Evolutionary conservation across 169 alveolate species (phyloP).

Genomic region (Plasmodium blacklocki): DNA sequence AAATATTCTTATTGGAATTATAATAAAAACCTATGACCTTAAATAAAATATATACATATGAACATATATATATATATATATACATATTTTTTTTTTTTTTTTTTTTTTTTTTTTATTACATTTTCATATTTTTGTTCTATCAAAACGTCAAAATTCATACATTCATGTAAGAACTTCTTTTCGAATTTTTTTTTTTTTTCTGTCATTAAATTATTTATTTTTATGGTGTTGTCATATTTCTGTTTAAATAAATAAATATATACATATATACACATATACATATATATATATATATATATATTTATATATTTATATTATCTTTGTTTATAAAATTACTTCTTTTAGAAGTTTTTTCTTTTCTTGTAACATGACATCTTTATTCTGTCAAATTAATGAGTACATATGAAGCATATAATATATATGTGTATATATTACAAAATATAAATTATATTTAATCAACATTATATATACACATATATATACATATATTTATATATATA

Average conservation of each 20-base stretch:
- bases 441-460: no score
- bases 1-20: conserved; percentile 45
- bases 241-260: not conserved
- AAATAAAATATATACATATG: not conserved
- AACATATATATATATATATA: not conserved
- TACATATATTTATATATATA: not conserved
- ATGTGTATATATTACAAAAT: not conserved
- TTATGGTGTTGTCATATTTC: conserved; percentile 24
- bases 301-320: not conserved
- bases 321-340: conserved; percentile 20
- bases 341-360: conserved; percentile 8
- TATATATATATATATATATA: not conserved
- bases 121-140: conserved; percentile 65
- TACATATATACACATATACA: not conserved
- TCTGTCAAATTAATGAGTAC: not conserved
- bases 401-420: not conserved
- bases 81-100: conserved; percentile 2
- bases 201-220: conserved; percentile 11
- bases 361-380: conserved; percentile 8
- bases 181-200: conserved; percentile 50
- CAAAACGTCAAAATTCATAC: conserved; percentile 45
- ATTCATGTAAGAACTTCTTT: conserved; percentile 42
- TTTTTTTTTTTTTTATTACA: conserved; percentile 9
- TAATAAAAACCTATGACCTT: conserved; percentile 65
- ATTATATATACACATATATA: not conserved